These are phyloP conservation scores for Blechomonas ayalai DNA, from an alignment of 208 protist genomes.

Conservation along the genomic window DNA sequence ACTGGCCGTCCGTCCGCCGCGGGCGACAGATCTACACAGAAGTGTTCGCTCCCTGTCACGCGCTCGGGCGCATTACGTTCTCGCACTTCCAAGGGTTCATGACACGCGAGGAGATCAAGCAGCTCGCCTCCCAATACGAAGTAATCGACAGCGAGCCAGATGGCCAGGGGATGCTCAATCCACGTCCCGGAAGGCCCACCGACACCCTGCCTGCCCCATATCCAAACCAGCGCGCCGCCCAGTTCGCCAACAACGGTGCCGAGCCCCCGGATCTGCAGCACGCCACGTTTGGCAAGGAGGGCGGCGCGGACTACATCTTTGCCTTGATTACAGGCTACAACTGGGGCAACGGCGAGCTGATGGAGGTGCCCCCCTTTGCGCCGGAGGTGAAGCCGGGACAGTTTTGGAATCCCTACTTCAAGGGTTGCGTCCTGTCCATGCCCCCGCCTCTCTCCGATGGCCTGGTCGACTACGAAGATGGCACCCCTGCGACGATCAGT, in stretches of 20 bases:
- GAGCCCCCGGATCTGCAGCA: slow-evolving; percentile 97
- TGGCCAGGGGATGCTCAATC: slow-evolving; percentile 94
- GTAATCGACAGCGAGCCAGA: slow-evolving; percentile 94
- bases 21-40: slow-evolving; percentile 97
- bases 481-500: slow-evolving; percentile 92
- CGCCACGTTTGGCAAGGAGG: slow-evolving; percentile 94
- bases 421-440: slow-evolving; percentile 97
- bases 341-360: slow-evolving; percentile 90
- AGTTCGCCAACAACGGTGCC: slow-evolving; percentile 95
- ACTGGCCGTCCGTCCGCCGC: slow-evolving; percentile 92
- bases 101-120: slow-evolving; percentile 95
- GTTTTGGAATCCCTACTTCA: slow-evolving; percentile 98
- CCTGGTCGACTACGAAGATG: slow-evolving; percentile 97
- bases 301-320: slow-evolving; percentile 97
- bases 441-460: slow-evolving; percentile 94
- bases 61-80: slow-evolving; percentile 94
- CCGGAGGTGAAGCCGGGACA: slow-evolving; percentile 83
- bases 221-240: slow-evolving; percentile 95
- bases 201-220: slow-evolving; percentile 96
- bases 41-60: slow-evolving; percentile 97
- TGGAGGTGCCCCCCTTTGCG: slow-evolving; percentile 78
- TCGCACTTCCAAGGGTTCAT: slow-evolving; percentile 97
- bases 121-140: slow-evolving; percentile 88
- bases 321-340: slow-evolving; percentile 97
- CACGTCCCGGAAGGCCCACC: slow-evolving; percentile 93